A percentile compares a stretch with the other conserved stretches of the same genome.
Conservation (phyloP, 2,329 filamentous ascomycete species). For the Fusarium pseudoanthophilum region DNA sequence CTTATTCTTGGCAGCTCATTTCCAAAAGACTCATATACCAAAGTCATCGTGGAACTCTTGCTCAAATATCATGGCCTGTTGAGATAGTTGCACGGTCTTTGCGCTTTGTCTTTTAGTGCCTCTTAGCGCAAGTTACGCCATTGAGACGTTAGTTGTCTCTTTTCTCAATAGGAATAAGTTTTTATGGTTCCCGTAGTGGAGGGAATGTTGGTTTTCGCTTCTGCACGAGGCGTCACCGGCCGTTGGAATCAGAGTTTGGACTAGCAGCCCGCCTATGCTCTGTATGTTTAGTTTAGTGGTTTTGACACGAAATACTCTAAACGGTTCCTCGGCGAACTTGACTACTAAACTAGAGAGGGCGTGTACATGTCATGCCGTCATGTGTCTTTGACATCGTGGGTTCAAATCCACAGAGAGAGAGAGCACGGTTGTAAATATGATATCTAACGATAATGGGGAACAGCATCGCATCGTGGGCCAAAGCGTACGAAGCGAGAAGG, state of each 20-base stretch:
- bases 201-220: background rate
- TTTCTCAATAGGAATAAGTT: slow-evolving; percentile 13
- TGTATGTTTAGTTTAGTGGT: background rate
- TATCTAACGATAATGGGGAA: background rate
- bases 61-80: background rate
- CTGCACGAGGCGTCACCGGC: background rate
- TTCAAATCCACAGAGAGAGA: background rate
- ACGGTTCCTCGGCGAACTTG: background rate
- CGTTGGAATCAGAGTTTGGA: slow-evolving; percentile 16
- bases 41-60: background rate
- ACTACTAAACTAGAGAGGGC: background rate
- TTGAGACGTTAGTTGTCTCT: slow-evolving; percentile 35
- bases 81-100: background rate
- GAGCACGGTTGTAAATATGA: background rate
- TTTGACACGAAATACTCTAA: slow-evolving; percentile 10
- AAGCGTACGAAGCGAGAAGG: slow-evolving; percentile 6
- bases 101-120: background rate
- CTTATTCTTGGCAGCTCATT: background rate
- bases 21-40: background rate
- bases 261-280: slow-evolving; percentile 9
- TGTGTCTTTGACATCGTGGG: background rate
- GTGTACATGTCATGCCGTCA: slow-evolving; percentile 10
- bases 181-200: background rate
- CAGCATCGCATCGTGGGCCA: background rate
- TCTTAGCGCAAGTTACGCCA: background rate